These are phyloP conservation scores for Oleoguttula mirabilis DNA, from an alignment of 495 filamentous ascomycete genomes.

Conservation along the genomic window DNA sequence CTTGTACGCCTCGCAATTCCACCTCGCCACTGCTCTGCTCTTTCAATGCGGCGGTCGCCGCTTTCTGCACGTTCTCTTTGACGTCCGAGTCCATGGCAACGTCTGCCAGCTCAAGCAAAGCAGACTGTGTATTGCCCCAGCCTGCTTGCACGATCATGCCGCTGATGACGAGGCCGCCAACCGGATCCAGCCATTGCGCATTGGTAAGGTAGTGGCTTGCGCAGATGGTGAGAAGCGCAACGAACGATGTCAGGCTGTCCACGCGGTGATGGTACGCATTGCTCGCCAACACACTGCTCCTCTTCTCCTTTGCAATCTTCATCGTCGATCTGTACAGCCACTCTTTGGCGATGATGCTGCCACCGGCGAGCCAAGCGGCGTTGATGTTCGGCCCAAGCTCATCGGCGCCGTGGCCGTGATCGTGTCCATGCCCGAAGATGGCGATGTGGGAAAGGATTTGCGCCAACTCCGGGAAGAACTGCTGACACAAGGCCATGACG, in stretches of 20 bases:
- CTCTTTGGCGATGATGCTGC: conserved; percentile 84
- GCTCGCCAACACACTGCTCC: conserved; percentile 90
- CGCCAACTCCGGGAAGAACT: conserved; percentile 65
- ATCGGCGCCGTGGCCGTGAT: conserved; percentile 47
- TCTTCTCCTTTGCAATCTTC: conserved; percentile 89
- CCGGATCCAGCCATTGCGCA: conserved; percentile 86
- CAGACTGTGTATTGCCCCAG: conserved; percentile 67
- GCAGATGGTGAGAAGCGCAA: conserved; percentile 74
- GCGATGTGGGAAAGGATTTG: conserved; percentile 47
- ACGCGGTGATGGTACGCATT: conserved; percentile 95
- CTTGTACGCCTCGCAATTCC: conserved; percentile 60
- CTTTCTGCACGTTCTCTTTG: conserved; percentile 51
- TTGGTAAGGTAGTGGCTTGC: conserved; percentile 77
- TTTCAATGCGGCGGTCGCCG: conserved; percentile 39
- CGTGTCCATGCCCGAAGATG: conserved; percentile 49
- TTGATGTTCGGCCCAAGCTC: conserved; percentile 68
- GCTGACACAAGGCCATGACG: conserved; percentile 58
- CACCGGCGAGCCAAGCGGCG: conserved; percentile 89
- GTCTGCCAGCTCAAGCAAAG: conserved; percentile 80
- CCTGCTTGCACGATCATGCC: conserved; percentile 87
- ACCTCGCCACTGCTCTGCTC: conserved; percentile 30
- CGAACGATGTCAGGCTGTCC: conserved; percentile 87
- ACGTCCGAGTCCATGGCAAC: conserved; percentile 77
- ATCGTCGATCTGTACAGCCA: conserved; percentile 97
- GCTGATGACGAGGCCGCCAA: conserved; percentile 83